Conservation (phyloP, 768 basidiomycete species). For the Hemileccinum impolitum region DNA sequence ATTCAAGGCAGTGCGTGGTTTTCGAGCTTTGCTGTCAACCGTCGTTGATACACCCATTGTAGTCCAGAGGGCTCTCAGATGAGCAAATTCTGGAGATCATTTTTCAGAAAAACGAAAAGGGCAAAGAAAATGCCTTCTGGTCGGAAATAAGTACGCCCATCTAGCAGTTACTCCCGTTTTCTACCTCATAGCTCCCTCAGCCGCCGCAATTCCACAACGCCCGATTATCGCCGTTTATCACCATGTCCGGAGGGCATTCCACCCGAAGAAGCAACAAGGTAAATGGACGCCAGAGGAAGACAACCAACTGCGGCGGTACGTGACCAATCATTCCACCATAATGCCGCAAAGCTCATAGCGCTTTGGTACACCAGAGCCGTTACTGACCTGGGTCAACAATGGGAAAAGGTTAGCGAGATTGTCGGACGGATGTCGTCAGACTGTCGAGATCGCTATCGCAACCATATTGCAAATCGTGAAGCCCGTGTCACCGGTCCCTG, state of each 20-base stretch:
- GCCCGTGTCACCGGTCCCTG: conserved; percentile 64
- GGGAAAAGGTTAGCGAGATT: conserved; percentile 70
- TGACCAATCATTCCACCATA: conserved; percentile 6
- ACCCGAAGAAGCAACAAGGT: conserved; percentile 69
- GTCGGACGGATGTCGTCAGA: conserved; percentile 78
- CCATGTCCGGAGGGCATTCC: conserved; percentile 64
- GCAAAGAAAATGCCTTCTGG: conserved; percentile 71
- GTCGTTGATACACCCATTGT: conserved; percentile 5
- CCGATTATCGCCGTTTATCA: conserved; percentile 85
- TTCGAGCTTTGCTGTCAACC: neutral
- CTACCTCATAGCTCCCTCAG: conserved; percentile 36
- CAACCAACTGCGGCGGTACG: conserved; percentile 56
- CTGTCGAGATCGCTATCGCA: conserved; percentile 83
- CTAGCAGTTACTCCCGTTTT: neutral
- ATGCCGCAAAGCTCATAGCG: conserved; percentile 1
- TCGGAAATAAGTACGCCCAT: conserved; percentile 64
- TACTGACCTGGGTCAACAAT: conserved; percentile 64
- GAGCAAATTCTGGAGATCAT: conserved; percentile 61
- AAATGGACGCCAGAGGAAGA: conserved; percentile 71
- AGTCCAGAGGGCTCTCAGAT: conserved; percentile 52
- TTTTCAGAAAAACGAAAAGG: conserved; percentile 62
- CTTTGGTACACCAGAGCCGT: conserved; percentile 52
- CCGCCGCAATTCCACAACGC: conserved; percentile 65
- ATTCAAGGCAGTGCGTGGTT: conserved; percentile 51
- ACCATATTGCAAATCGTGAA: conserved; percentile 70